Evolutionary conservation across 495 filamentous ascomycete species (phyloP), one percentile per base, ranked within the genome.

Genomic region (Chaetomium tenue): DNA sequence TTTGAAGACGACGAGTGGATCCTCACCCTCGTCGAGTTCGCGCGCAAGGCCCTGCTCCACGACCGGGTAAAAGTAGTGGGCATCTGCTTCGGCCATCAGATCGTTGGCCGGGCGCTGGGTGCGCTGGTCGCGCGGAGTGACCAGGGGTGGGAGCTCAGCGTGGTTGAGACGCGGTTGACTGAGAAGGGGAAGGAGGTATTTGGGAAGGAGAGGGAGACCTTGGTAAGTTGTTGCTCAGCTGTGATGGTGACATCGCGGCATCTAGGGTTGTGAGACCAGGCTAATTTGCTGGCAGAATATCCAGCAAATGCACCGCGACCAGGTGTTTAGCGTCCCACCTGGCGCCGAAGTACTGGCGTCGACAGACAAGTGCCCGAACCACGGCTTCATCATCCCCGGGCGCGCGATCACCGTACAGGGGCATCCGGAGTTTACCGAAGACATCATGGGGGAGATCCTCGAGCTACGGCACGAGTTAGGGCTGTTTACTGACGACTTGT

Each of bases 21-120:
- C 59, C 52, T 86, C 22, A 83, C 82, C 22, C 82, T 97, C 0
- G 87, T 93, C 2, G 85, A 88, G 46, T 97, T 86, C 73, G 85
- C 83, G 0, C 81, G 83, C 63, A 71, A 79, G 56, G 65, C 67
- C 68, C 88, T 55, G 71, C 76, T 51, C 16, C 83, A 61, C 23
- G 66, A 68, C 30, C 71, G 72, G 44, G 82, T 96, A 23, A 82
- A 85, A 25, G 75, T 95, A 23, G 80, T 96, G 22, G 92, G 91
- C 16, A 83, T 94, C 30, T 97, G 93, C 72, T 97, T 93, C 74
- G 93, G 92, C 20, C 93, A 97, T 72, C 92, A 97, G 76, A 93
- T 97, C 57, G 79, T 96, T 57, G 91, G 84, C 0, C 82, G 92
- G 22, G 91, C 92, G 2, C 70, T 96, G 63, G 90, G 86, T 1